Evolutionary conservation across 2,329 filamentous ascomycete genomes (phyloP).

Genomic region (Hysterium pulicare): DNA sequence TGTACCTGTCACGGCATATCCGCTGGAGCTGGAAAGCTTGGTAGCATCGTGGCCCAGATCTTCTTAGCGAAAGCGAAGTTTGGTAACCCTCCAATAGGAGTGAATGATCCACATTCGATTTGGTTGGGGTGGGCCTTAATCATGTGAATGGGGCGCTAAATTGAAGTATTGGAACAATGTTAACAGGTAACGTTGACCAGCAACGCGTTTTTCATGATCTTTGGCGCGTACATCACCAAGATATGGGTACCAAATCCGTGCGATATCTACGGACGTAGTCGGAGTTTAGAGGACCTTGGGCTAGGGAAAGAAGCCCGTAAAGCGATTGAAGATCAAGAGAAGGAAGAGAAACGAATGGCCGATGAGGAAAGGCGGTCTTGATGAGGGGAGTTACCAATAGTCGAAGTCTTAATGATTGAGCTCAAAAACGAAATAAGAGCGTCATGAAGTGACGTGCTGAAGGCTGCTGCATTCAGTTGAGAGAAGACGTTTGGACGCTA

Average conservation of each 20-base stretch:
- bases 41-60: conserved; percentile 37
- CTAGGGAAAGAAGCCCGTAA: background rate
- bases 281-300: conserved; percentile 1
- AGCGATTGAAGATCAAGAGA: background rate
- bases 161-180: no score
- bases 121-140: conserved; percentile 7
- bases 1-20: conserved; percentile 48
- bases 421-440: no score
- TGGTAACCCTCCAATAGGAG: background rate
- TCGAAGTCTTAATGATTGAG: no score
- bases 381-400: no score
- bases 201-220: conserved; percentile 7
- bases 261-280: conserved; percentile 1
- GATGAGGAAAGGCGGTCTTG: background rate
- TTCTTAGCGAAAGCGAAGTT: conserved; percentile 13
- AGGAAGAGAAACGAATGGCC: background rate
- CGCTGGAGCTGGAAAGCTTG: conserved; percentile 48
- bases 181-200: no score
- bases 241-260: conserved; percentile 7
- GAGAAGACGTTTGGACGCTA: no score
- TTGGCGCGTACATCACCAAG: conserved; percentile 9
- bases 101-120: background rate
- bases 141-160: conserved; percentile 3
- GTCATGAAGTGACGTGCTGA: no score
- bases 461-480: no score